Evolutionary conservation across 139 green algal species (phyloP).

Genomic region (Chlamydomonas incerta): DNA sequence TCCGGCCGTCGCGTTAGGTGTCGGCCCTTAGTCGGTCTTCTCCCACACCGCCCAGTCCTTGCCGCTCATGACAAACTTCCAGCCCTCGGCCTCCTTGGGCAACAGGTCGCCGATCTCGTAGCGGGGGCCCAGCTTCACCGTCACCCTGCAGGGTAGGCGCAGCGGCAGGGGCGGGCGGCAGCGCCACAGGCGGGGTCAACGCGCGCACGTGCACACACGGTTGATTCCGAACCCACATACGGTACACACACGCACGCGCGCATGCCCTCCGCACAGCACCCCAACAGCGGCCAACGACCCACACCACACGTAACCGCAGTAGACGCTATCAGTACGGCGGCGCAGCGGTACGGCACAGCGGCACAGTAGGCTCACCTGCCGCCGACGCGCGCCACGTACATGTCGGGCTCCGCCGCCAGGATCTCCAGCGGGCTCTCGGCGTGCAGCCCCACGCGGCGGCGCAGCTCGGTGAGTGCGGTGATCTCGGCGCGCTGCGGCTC

Average conservation of each 20-base stretch:
- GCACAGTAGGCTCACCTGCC: constrained; percentile 41
- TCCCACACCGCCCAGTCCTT: constrained; percentile 36
- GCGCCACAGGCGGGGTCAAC: no score
- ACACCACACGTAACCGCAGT: background rate
- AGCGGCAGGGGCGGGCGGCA: no score
- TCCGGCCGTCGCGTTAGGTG: no score
- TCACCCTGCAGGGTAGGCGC: no score
- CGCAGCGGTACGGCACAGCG: background rate
- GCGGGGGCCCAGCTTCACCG: constrained; percentile 50
- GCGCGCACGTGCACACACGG: no score
- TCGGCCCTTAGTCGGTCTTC: background rate
- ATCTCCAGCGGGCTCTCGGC: constrained; percentile 75
- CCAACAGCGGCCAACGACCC: no score
- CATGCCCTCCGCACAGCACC: no score
- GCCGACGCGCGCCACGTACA: constrained; percentile 77
- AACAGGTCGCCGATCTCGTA: constrained; percentile 30
- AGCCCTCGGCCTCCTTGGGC: background rate
- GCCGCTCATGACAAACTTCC: background rate
- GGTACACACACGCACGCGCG: background rate
- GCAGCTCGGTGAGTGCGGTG: constrained; percentile 52
- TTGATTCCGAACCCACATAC: background rate
- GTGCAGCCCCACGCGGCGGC: constrained; percentile 63
- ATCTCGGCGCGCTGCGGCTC: constrained; percentile 48
- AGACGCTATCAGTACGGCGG: background rate
- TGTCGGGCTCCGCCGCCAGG: constrained; percentile 67